A percentile compares a stretch with the other conserved stretches of the same genome.
Evolutionary conservation across 2,329 filamentous ascomycete genomes (phyloP).

Genomic region (Aspergillus cejpii): DNA sequence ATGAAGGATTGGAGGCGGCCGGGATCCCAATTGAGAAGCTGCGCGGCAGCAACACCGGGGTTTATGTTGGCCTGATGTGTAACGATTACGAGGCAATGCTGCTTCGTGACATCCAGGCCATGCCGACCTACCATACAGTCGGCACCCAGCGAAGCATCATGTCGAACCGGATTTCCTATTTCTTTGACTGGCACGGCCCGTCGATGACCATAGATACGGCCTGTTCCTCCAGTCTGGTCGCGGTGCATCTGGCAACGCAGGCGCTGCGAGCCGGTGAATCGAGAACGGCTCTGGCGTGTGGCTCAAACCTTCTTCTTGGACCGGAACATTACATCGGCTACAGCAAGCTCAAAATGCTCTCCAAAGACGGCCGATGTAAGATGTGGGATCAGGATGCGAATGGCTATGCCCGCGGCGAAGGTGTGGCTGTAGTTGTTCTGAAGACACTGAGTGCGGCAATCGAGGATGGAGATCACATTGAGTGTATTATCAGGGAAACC

Average conservation of each 20-base stretch:
- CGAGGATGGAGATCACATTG: constrained; percentile 23
- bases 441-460: constrained; percentile 27
- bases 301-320: neutral
- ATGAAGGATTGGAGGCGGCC: constrained; percentile 6
- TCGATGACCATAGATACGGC: neutral
- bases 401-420: constrained; percentile 30
- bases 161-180: neutral
- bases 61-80: neutral
- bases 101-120: neutral
- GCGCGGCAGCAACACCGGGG: neutral
- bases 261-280: neutral
- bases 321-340: neutral
- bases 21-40: constrained; percentile 2
- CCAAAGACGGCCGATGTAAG: constrained; percentile 21
- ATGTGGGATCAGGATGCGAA: constrained; percentile 24
- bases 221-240: neutral
- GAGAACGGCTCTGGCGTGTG: neutral
- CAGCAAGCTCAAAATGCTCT: constrained; percentile 19
- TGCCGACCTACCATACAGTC: neutral
- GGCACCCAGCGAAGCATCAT: neutral
- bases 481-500: constrained; percentile 24
- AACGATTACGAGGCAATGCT: neutral
- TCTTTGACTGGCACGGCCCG: neutral
- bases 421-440: constrained; percentile 24
- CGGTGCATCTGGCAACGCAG: neutral